Percentiles rank a stretch among this genome's conserved stretches.
These are phyloP conservation scores for Diplodia scrobiculata DNA, from an alignment of 2,329 filamentous ascomycete species.

Conservation along the genomic window DNA sequence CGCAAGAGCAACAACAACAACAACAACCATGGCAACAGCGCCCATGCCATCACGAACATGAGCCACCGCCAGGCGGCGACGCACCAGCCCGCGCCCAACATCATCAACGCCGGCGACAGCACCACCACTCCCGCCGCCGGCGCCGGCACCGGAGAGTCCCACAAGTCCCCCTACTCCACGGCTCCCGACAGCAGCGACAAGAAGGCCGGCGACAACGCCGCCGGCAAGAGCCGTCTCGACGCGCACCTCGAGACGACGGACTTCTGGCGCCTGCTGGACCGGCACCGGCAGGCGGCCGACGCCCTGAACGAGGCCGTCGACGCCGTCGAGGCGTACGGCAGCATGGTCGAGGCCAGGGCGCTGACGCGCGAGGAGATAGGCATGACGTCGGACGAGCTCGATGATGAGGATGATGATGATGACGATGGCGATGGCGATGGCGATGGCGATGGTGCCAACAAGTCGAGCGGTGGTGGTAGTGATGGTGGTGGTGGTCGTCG, in stretches of 20 bases:
- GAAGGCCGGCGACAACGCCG: background rate
- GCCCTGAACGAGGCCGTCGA: background rate
- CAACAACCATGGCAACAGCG: too few species aligned
- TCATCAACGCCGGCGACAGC: background rate
- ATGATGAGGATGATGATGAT: too few species aligned
- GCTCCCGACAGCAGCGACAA: background rate
- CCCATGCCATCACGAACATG: too few species aligned
- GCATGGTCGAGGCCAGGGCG: background rate
- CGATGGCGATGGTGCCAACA: too few species aligned
- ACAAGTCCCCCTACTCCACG: too few species aligned
- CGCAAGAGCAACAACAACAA: too few species aligned
- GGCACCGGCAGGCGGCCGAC: background rate
- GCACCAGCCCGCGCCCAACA: background rate
- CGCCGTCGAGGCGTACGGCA: background rate
- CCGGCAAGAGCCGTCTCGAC: background rate
- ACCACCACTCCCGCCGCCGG: background rate
- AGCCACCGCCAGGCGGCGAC: too few species aligned
- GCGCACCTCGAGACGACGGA: background rate
- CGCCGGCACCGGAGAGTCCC: too few species aligned
- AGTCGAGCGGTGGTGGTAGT: background rate
- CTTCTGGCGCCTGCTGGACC: background rate
- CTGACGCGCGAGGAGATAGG: too few species aligned
- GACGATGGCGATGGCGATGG: too few species aligned
- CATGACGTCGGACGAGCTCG: too few species aligned
- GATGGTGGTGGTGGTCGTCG: too few species aligned